These are phyloP conservation scores for Gaertneriomyces sp. DNA, from an alignment of 192 early-diverging fungal species.

Conservation along the genomic window DNA sequence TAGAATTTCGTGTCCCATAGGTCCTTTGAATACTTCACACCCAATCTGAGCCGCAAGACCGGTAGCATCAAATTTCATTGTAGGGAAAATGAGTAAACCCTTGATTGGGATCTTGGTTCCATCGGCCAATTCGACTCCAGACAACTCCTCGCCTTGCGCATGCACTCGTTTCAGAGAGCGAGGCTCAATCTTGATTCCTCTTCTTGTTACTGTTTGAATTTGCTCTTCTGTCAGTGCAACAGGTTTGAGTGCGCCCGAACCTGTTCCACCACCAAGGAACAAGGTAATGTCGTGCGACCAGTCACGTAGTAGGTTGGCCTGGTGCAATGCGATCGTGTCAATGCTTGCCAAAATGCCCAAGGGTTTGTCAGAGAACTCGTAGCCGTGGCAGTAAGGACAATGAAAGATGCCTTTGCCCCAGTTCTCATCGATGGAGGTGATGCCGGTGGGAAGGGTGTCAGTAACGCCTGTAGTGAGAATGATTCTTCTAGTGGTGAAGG, in stretches of 20 bases:
- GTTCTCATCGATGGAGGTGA: not conserved
- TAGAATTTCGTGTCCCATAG: not conserved
- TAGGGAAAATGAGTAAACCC: not conserved
- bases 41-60: not conserved
- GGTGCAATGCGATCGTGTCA: not conserved
- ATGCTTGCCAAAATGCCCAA: not conserved
- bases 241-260: not conserved
- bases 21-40: not conserved
- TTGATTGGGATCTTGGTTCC: not conserved
- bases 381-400: slow-evolving; percentile 8
- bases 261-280: not conserved
- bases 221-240: not conserved
- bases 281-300: not conserved
- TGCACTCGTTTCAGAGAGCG: not conserved
- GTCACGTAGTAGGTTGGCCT: not conserved
- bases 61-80: not conserved
- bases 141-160: not conserved
- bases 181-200: not conserved
- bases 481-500: slow-evolving; percentile 1
- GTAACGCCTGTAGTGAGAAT: slow-evolving; percentile 1
- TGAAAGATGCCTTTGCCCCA: not conserved
- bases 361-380: not conserved
- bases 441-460: not conserved
- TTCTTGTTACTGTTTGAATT: not conserved
- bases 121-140: not conserved